Conservation (phyloP, 805 yeast species). For the Pichia thaimueangensis region DNA sequence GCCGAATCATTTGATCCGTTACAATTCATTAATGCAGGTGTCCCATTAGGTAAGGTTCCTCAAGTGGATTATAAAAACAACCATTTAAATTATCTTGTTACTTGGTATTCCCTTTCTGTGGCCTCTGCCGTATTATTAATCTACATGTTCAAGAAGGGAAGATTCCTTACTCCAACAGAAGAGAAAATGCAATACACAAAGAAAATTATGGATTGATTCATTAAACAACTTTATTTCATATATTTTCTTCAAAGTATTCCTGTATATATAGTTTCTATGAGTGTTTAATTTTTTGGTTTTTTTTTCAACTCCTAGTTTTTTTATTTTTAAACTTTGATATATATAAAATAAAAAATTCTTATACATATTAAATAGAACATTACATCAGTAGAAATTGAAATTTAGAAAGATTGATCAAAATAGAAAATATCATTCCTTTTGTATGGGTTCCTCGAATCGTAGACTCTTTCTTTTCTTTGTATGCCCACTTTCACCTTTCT, state of each 20-base stretch:
- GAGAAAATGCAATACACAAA: constrained; percentile 47
- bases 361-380: too few species aligned
- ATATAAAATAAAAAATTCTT: neutral
- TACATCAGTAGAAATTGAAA: too few species aligned
- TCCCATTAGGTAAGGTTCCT: constrained; percentile 84
- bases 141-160: constrained; percentile 41
- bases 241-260: too few species aligned
- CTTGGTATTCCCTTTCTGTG: constrained; percentile 88
- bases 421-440: too few species aligned
- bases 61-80: constrained; percentile 77
- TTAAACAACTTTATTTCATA: neutral
- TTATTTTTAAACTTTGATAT: neutral
- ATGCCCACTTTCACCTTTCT: constrained; percentile 1
- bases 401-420: too few species aligned
- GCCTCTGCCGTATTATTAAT: constrained; percentile 64
- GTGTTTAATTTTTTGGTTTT: too few species aligned
- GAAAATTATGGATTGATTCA: constrained; percentile 25
- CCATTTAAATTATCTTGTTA: constrained; percentile 84
- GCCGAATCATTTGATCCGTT: constrained; percentile 41
- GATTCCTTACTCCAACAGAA: constrained; percentile 32
- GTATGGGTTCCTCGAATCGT: constrained; percentile 11
- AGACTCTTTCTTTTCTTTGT: constrained; percentile 7
- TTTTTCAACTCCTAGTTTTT: neutral
- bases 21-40: constrained; percentile 73
- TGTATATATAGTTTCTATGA: neutral